Base-by-base conservation (phyloP, 805 yeast genomes). In the Komagataella pseudopastoris region DNA sequence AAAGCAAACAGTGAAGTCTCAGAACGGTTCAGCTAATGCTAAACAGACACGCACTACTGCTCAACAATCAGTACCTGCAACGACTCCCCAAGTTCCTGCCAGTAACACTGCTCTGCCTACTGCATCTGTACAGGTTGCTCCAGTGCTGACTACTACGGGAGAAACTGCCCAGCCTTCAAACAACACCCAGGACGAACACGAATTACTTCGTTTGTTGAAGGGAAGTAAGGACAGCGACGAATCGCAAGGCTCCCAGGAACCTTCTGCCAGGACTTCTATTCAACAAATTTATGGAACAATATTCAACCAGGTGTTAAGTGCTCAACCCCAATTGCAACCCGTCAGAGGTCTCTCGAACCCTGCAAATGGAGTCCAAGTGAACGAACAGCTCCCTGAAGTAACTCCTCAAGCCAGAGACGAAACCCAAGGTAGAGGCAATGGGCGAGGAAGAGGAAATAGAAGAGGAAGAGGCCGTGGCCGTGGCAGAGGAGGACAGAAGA, bases 141-240 rank as follows among this genome's bases (percentile, higher is more conserved):
- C 44, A 14, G 43, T 23, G 20, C 39, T 23, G n/a, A 47, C 14
- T 10, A 16, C 43, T 22, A 16, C 20, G 17, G 30, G 20, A 8
- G 43, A 22, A 24, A 18, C 44, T 30, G 8, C 39, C 14, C n/a
- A 30, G 14, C 39, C 39, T 30, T 30, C n/a, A 10, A 30, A 30
- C 39, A 30, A 30, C 39, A 10, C 39, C 14, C 14, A 57, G 54
- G 39, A 61, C 39, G 62, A 71, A 5, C 70, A 71, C 50, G 80
- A 75, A 49, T 62, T 78, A 23, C 61, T 77, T 52, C 65, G 70
- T 6, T 60, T 72, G 51, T 68, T 78, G 54, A 74, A 75, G 56
- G 63, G 64, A 1, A 67, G 67, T n/a, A 54, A 55, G 30, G 58
- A 56, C 6, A 39, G 44, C 23, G n/a, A 39, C 49, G 45, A 44